Conservation (phyloP, 2,329 filamentous ascomycete genomes). For the Alternaria rosae region DNA sequence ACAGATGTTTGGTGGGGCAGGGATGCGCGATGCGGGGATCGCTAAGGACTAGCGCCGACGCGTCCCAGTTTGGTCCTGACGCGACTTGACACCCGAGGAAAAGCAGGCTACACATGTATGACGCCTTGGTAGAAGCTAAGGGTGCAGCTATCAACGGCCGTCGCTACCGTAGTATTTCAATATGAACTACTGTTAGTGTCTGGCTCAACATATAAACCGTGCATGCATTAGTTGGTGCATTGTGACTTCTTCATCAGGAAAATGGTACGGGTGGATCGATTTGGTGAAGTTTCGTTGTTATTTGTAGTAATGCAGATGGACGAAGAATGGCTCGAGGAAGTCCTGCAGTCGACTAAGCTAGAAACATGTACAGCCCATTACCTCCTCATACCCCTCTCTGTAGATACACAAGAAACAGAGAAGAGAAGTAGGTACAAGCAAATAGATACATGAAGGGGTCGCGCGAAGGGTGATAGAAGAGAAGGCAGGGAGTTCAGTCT, state of each 20-base stretch:
- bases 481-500: conserved; percentile 24
- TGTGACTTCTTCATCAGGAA: neutral
- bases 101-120: neutral
- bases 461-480: conserved; percentile 13
- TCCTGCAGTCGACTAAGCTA: conserved; percentile 27
- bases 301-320: conserved; percentile 39
- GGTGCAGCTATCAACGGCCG: conserved; percentile 1
- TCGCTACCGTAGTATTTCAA: neutral
- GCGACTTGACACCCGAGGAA: conserved; percentile 12
- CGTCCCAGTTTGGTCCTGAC: conserved; percentile 1
- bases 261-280: neutral
- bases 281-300: conserved; percentile 26
- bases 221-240: neutral
- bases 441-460: conserved; percentile 31
- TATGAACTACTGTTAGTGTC: neutral
- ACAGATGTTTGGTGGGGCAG: conserved; percentile 15
- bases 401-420: conserved; percentile 33
- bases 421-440: conserved; percentile 31
- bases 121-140: neutral
- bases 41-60: conserved; percentile 17
- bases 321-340: conserved; percentile 29
- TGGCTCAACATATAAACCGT: conserved; percentile 6
- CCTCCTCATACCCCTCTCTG: conserved; percentile 27
- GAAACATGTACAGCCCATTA: conserved; percentile 33
- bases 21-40: conserved; percentile 17